These are phyloP conservation scores for Aphanomyces cochlioides DNA, from an alignment of 352 stramenopile genomes.

Conservation along the genomic window DNA sequence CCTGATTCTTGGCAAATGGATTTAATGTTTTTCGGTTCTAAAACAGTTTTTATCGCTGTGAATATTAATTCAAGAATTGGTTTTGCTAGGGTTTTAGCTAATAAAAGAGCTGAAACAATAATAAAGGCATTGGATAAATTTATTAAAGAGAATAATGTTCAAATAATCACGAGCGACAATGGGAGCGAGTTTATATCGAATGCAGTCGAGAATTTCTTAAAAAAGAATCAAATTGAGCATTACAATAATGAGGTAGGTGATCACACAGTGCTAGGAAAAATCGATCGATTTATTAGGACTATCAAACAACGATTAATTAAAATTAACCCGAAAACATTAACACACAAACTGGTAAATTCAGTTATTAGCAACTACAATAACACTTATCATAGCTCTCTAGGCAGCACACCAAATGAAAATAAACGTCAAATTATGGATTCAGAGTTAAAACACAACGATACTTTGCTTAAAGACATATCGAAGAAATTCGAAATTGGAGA, in stretches of 20 bases:
- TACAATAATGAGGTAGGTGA: slow-evolving; percentile 33
- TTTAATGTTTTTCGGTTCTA: slow-evolving; percentile 32
- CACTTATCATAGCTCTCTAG: slow-evolving; percentile 23
- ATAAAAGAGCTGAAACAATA: slow-evolving; percentile 37
- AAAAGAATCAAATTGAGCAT: slow-evolving; percentile 31
- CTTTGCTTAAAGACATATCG: neutral
- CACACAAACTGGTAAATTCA: slow-evolving; percentile 26
- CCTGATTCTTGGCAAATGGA: slow-evolving; percentile 38
- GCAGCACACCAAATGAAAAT: slow-evolving; percentile 30
- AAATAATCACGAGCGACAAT: slow-evolving; percentile 37
- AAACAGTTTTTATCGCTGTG: slow-evolving; percentile 35
- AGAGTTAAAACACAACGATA: no score
- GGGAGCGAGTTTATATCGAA: slow-evolving; percentile 31
- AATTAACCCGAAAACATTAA: slow-evolving; percentile 18
- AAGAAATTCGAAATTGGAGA: slow-evolving; percentile 25
- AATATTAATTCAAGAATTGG: slow-evolving; percentile 44
- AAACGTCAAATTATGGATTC: neutral
- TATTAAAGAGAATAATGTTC: slow-evolving; percentile 32
- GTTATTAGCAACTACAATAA: slow-evolving; percentile 33
- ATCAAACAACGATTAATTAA: slow-evolving; percentile 32
- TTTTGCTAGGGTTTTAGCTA: slow-evolving; percentile 37
- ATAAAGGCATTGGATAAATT: slow-evolving; percentile 34
- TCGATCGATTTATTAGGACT: slow-evolving; percentile 36
- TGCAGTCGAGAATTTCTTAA: slow-evolving; percentile 21
- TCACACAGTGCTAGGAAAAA: slow-evolving; percentile 32